Base-by-base conservation (phyloP, 768 basidiomycete species). In the Baorangia bicolor region DNA sequence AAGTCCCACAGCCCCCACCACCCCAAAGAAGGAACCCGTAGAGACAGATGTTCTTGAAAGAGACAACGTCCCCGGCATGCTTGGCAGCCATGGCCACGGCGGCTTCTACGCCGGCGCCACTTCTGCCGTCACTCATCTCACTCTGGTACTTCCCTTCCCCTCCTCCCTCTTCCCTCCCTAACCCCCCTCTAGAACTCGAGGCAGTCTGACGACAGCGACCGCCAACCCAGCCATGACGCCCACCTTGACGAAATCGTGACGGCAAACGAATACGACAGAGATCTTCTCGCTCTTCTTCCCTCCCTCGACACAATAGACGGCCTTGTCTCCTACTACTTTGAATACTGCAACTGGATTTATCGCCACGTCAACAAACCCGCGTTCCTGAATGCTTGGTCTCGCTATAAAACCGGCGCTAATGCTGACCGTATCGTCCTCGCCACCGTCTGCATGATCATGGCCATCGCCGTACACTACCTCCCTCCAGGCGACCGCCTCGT, bases 261-360 rank as follows among this genome's bases (percentile, higher is more conserved):
- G 67, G 78, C 69, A 53, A 75, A 75, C 40, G 83, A 82, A 54
- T 86, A 88, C 62, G 90, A 92, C 73, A 79, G 82, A 42, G 90
- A 92, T 69, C 78, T 93, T 10, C 79, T 90, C 57, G 75, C 78
- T 5, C 71, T 80, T 53, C 79, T 93, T 3, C 90, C 90, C 3
- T 74, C 81, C 20, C 70, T 87, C 50, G 81, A 86, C 43, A 75
- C 85, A 49, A 85, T 92, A 63, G 90, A 92, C 64, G 81, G 78
- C 18, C 83, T 93, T 49, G 78, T 93, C 65, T 72, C 73, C 45
- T 87, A 85, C 72, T 92, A 93, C 71, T 92, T 92, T 63, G 87
- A 90, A 61, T 89, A 88, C 66, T 90, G 89, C 79, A 91, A 88
- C 70, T 93, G 90, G 90, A 83, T 92, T 49, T 90, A 91, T 71